A percentile compares a stretch with the other conserved stretches of the same genome.
These are phyloP conservation scores for Amyloporia xantha DNA, from an alignment of 768 basidiomycete genomes.

Conservation along the genomic window DNA sequence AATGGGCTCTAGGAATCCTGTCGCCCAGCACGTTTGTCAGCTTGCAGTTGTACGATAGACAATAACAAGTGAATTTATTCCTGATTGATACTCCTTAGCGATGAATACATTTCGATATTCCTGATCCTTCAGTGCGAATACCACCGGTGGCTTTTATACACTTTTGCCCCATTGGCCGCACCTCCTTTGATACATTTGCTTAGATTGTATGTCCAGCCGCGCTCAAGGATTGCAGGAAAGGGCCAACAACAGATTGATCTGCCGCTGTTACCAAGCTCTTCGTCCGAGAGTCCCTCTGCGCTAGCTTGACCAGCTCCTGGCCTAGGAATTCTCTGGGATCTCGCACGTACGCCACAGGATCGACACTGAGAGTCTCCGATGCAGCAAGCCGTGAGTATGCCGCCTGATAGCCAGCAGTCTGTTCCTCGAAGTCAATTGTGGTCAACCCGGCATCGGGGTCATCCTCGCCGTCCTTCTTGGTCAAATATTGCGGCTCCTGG, in stretches of 20 bases:
- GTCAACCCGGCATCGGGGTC: conserved; percentile 55
- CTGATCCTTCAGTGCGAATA: neutral
- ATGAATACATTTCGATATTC: neutral
- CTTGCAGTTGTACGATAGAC: neutral
- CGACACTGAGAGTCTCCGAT: conserved; percentile 26
- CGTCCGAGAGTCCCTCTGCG: conserved; percentile 11
- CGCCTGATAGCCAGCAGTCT: conserved; percentile 86
- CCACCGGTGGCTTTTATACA: neutral
- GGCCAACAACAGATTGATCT: conserved; percentile 13
- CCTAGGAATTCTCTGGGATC: conserved; percentile 22
- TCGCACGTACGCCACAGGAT: conserved; percentile 30
- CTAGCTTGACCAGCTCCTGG: conserved; percentile 16
- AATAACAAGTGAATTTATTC: neutral
- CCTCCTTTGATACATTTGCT: too few relatives aligned
- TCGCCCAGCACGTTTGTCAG: neutral
- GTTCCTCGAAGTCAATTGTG: conserved; percentile 86
- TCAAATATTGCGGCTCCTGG: conserved; percentile 66
- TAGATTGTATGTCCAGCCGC: conserved; percentile 10
- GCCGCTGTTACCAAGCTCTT: conserved; percentile 12
- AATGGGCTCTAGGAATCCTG: neutral
- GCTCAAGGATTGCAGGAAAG: conserved; percentile 16
- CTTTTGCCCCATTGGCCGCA: neutral
- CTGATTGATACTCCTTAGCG: too few relatives aligned
- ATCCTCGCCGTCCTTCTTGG: conserved; percentile 35
- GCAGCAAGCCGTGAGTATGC: conserved; percentile 90